A percentile compares a stretch with the other conserved stretches of the same genome.
These are phyloP conservation scores for Colletotrichum viniferum DNA, from an alignment of 2,329 filamentous ascomycete species.

Conservation along the genomic window DNA sequence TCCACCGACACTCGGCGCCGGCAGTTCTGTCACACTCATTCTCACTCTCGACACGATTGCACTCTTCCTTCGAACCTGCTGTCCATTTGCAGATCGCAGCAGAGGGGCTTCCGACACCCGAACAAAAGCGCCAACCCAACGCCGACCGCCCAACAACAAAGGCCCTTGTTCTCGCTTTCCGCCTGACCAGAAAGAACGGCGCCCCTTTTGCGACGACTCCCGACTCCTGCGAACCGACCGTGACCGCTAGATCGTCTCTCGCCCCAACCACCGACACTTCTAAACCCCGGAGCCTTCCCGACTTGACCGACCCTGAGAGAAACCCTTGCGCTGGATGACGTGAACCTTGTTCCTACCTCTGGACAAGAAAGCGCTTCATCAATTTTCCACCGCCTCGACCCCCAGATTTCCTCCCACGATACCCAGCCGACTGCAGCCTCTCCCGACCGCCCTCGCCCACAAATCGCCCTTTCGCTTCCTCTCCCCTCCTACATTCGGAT, in stretches of 20 bases:
- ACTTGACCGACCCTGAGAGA: constrained; percentile 5
- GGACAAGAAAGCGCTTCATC: constrained; percentile 11
- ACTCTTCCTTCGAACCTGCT: not conserved
- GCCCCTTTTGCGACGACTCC: constrained; percentile 6
- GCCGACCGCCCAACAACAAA: not conserved
- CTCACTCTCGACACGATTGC: not conserved
- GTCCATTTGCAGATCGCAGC: not conserved
- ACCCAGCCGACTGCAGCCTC: not conserved
- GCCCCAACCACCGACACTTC: not conserved
- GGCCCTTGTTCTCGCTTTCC: not conserved
- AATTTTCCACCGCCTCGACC: not conserved
- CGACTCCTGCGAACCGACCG: constrained; percentile 9
- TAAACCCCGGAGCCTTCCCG: not conserved
- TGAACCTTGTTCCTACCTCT: not conserved
- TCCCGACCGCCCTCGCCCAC: not conserved
- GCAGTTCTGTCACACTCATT: constrained; percentile 13
- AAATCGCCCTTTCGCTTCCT: not conserved
- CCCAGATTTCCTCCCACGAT: not conserved
- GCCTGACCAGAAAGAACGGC: not conserved
- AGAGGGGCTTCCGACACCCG: not conserved
- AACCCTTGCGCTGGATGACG: constrained; percentile 14
- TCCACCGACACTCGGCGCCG: constrained; percentile 21
- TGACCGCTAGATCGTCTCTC: constrained; percentile 11
- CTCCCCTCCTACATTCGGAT: constrained; percentile 34
- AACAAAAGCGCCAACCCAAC: not conserved